Conservation (phyloP, 1,284 basidiomycete species). For the Hemileia vastatrix region DNA sequence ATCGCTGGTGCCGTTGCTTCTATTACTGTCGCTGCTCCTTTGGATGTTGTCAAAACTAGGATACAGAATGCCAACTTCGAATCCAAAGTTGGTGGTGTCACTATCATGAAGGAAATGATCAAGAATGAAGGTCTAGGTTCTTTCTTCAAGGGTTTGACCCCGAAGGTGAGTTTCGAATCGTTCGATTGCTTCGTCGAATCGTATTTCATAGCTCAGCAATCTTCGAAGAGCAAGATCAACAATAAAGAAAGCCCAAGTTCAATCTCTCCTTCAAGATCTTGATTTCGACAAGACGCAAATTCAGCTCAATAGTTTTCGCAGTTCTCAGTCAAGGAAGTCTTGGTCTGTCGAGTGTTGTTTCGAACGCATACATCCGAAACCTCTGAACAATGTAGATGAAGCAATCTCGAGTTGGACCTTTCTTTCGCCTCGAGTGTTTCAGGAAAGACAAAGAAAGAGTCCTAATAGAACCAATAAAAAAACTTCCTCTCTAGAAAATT, state of each 20-base stretch:
- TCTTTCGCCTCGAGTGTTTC: constrained; percentile 15
- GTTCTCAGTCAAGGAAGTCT: no score
- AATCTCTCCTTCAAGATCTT: constrained; percentile 28
- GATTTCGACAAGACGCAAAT: no score
- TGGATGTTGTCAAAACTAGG: constrained; percentile 91
- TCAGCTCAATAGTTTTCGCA: no score
- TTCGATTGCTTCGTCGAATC: not conserved
- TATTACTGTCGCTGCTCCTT: constrained; percentile 88
- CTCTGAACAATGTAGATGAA: no score
- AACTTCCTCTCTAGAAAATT: no score
- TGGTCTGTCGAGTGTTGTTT: no score
- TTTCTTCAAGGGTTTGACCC: constrained; percentile 90
- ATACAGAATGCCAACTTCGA: constrained; percentile 99
- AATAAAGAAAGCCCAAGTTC: constrained; percentile 59
- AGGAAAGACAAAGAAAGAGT: no score
- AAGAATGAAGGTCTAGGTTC: constrained; percentile 70
- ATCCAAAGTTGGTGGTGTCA: constrained; percentile 66
- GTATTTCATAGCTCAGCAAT: not conserved
- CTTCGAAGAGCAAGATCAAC: not conserved
- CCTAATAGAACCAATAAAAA: no score
- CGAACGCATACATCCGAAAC: no score
- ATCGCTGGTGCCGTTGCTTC: constrained; percentile 91
- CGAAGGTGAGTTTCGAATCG: constrained; percentile 1
- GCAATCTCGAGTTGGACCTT: not conserved
- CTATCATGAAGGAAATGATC: constrained; percentile 76